Base-by-base conservation (phyloP, 768 basidiomycete species). In the Boletus coccyginus region DNA sequence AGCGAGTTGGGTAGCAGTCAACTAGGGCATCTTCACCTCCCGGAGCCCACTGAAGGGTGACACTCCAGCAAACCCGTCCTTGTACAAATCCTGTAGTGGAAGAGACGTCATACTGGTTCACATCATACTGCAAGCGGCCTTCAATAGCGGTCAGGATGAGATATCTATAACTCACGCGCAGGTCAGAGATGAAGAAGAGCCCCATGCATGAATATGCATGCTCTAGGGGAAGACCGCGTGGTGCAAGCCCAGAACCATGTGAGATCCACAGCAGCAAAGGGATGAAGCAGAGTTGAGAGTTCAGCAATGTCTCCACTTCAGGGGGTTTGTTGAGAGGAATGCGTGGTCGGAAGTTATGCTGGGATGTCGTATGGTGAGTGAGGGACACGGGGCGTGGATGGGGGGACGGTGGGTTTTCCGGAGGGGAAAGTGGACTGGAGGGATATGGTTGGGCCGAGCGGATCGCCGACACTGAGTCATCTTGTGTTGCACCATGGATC, bases 31-130 rank as follows among this genome's bases (percentile, higher is more conserved):
- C 73, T 64, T 84, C 81, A 4, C 81, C 82, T 24, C 81, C 82
- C 6, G 75, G 67, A 12, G 72, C 73, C 83, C 83, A 84, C 47
- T 72, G 62, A 29, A 81, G 71, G n/a, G 66, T 70, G 41, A 83
- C 70, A 42, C 60, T 62, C 82, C 82, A 84, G 46, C 74, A 57
- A 7, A 81, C 74, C 24, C 55, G 66, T 8, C 78, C 78, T 43
- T 62, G 42, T 2, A 63, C 31, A 8, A 56, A 24, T 14, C 50
- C 51, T 2, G 56, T 24, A 35, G 12, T 12, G 9, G 61, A 56
- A 46, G 46, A 32, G 12, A 14, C 33, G 1, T 9, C 27, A 35
- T 52, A 14, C 27, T 35, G 38, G 13, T 51, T 31, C 38, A 66
- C 60, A 17, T 29, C 21, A 46, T 67, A 59, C 67, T 63, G 49